phyloP scores from a whole-genome alignment of 495 filamentous ascomycete genomes.

The Tuber umbilicatum region DNA sequence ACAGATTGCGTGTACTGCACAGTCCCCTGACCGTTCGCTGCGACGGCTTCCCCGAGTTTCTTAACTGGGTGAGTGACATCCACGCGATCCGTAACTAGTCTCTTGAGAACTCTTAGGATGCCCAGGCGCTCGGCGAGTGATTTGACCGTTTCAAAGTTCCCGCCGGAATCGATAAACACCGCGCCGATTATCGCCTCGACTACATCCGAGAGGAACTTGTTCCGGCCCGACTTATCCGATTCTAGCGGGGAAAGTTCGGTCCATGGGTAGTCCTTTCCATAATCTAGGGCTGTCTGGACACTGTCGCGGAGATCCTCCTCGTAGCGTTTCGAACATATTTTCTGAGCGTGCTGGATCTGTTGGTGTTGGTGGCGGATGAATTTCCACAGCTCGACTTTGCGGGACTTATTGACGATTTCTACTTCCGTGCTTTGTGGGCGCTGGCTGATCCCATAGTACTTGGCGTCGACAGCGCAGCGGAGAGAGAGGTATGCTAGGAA shows the following conservation, averaged over 20 bases:
- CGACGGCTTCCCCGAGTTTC: slow-evolving; percentile 55
- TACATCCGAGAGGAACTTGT: slow-evolving; percentile 80
- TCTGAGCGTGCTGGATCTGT: slow-evolving; percentile 46
- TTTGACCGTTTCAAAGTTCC: slow-evolving; percentile 53
- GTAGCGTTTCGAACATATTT: slow-evolving; percentile 49
- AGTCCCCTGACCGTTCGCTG: slow-evolving; percentile 41
- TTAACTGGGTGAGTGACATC: slow-evolving; percentile 70
- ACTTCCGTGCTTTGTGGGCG: slow-evolving; percentile 7
- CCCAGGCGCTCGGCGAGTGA: slow-evolving; percentile 58
- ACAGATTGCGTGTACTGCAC: slow-evolving; percentile 48
- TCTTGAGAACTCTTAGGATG: slow-evolving; percentile 55
- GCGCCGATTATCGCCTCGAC: slow-evolving; percentile 77
- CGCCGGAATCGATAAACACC: slow-evolving; percentile 71
- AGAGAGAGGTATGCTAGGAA: slow-evolving; percentile 83
- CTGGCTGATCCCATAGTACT: slow-evolving; percentile 22
- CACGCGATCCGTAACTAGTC: slow-evolving; percentile 55
- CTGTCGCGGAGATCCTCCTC: slow-evolving; percentile 44
- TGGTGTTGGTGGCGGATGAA: slow-evolving; percentile 58
- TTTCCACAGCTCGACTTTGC: slow-evolving; percentile 54
- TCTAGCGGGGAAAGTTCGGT: slow-evolving; percentile 56
- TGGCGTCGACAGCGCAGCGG: slow-evolving; percentile 29
- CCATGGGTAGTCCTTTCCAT: slow-evolving; percentile 65
- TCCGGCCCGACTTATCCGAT: slow-evolving; percentile 44
- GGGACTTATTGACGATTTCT: slow-evolving; percentile 21
- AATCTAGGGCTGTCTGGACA: slow-evolving; percentile 50